Conservation (phyloP, 768 basidiomycete species). For the Sporobolomyces pararoseus region DNA sequence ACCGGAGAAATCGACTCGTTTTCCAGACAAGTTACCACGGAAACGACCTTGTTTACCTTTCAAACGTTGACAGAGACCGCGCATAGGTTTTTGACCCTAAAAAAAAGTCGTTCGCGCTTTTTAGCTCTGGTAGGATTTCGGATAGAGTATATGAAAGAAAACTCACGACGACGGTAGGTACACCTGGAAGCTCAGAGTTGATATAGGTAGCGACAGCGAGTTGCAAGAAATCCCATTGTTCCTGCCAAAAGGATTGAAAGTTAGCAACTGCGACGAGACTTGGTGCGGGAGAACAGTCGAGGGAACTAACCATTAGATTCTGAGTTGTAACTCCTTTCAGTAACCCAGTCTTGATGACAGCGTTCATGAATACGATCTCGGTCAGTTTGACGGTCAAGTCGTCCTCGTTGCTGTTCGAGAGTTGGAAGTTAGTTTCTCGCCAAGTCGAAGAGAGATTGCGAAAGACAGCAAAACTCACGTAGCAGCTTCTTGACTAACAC, state of each 20-base stretch:
- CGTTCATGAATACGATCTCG: slow-evolving; percentile 92
- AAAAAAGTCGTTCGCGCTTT: too few relatives aligned
- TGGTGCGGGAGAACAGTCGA: neutral
- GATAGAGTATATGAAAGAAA: too few relatives aligned
- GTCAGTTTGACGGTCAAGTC: slow-evolving; percentile 95
- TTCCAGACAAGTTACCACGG: slow-evolving; percentile 94
- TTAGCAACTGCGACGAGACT: neutral
- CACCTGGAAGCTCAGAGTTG: slow-evolving; percentile 93
- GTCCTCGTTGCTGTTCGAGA: slow-evolving; percentile 75
- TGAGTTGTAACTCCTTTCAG: slow-evolving; percentile 80
- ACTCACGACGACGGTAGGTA: slow-evolving; percentile 52
- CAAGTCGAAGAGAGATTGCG: neutral
- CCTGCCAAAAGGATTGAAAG: slow-evolving; percentile 54
- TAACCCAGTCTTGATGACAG: slow-evolving; percentile 83
- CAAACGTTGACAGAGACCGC: slow-evolving; percentile 93
- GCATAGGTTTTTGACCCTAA: slow-evolving; percentile 81
- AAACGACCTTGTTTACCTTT: slow-evolving; percentile 99
- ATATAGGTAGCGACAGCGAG: slow-evolving; percentile 94
- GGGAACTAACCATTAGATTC: slow-evolving; percentile 71
- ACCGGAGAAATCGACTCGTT: slow-evolving; percentile 97
- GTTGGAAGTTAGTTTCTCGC: slow-evolving; percentile 1
- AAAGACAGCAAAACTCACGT: slow-evolving; percentile 47
- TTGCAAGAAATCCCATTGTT: slow-evolving; percentile 98
- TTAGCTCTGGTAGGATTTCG: too few relatives aligned
- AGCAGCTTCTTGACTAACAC: slow-evolving; percentile 94